Evolutionary conservation across 1,139 yeast genomes (phyloP), one percentile per base, ranked within the genome.

Genomic region (Saccharomycopsis hybrid): DNA sequence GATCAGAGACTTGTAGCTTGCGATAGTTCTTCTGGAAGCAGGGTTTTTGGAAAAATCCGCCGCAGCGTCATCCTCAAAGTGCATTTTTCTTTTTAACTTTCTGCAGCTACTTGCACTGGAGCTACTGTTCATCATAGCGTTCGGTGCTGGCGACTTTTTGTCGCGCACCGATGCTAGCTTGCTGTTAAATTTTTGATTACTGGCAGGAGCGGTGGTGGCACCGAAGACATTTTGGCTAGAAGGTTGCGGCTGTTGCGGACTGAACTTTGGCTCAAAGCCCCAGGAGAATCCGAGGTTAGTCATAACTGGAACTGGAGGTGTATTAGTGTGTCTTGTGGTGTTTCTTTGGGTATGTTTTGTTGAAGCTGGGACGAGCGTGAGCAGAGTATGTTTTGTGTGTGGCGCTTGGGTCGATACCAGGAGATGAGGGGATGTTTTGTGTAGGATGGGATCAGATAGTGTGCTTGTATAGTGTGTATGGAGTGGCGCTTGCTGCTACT

Each of bases 241-340:
- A 13, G 44, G 8, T 7, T 13, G 5, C 9, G 18, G 13, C 5
- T 13, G n/a, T n/a, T 41, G 33, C 11, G 36, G 25, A 18, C 36
- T 48, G 7, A 52, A 41, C 24, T 49, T 49, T 5, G 54, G 54
- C 11, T 44, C 52, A 45, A 52, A 52, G 37, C 49, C 48, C 54
- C 54, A 52, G 11, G 46, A 39, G 35, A 52, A 52, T 24, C 46
- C 51, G 9, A 49, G 18, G 28, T 49, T 46, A 27, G 52, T 30
- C 52, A 49, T 49, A 8, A n/a, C n/a, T n/a, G n/a, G n/a, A n/a
- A n/a, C n/a, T n/a, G n/a, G n/a, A n/a, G n/a, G n/a, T n/a, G n/a
- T n/a, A n/a, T n/a, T n/a, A n/a, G n/a, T n/a, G n/a, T n/a, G n/a
- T n/a, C n/a, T n/a, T n/a, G n/a, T n/a, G n/a, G n/a, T n/a, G n/a